Evolutionary conservation across 352 stramenopile genomes (phyloP).

Genomic region (Phytophthora hybrid): DNA sequence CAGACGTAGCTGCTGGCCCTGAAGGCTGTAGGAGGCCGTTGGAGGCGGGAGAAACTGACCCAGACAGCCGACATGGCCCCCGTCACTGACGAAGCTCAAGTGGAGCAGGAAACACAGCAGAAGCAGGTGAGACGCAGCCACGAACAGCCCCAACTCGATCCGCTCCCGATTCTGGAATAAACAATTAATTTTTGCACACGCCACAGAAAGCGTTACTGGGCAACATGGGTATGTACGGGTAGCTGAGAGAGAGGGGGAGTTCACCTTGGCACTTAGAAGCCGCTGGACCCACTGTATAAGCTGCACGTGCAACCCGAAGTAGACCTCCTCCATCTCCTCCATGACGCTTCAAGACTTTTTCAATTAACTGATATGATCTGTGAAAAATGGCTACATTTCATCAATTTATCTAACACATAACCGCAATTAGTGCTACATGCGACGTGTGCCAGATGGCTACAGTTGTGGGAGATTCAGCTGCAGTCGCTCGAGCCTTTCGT

Average conservation of each 20-base stretch:
- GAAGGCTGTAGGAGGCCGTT: slow-evolving; percentile 8
- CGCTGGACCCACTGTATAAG: slow-evolving; percentile 57
- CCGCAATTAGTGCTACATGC: too few species aligned
- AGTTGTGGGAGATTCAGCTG: not conserved
- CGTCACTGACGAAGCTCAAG: slow-evolving; percentile 55
- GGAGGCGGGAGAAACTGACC: slow-evolving; percentile 33
- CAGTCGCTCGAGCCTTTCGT: slow-evolving; percentile 3
- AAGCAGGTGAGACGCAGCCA: slow-evolving; percentile 60
- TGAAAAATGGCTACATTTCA: not conserved
- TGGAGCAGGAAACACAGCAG: slow-evolving; percentile 62
- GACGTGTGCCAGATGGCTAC: not conserved
- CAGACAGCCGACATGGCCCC: slow-evolving; percentile 46
- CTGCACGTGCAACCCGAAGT: slow-evolving; percentile 79
- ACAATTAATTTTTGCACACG: not conserved
- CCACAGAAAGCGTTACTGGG: slow-evolving; percentile 8
- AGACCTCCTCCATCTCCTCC: slow-evolving; percentile 76
- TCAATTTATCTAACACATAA: not conserved
- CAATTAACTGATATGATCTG: slow-evolving; percentile 1
- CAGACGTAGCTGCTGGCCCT: slow-evolving; percentile 35
- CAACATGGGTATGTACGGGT: slow-evolving; percentile 4
- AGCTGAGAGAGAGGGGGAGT: not conserved
- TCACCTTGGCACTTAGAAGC: slow-evolving; percentile 56
- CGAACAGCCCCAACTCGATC: slow-evolving; percentile 71
- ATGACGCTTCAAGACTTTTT: slow-evolving; percentile 1
- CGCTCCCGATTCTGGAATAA: slow-evolving; percentile 50